Conservation (phyloP, 139 green algal species). For the Chlamydomonas incerta region DNA sequence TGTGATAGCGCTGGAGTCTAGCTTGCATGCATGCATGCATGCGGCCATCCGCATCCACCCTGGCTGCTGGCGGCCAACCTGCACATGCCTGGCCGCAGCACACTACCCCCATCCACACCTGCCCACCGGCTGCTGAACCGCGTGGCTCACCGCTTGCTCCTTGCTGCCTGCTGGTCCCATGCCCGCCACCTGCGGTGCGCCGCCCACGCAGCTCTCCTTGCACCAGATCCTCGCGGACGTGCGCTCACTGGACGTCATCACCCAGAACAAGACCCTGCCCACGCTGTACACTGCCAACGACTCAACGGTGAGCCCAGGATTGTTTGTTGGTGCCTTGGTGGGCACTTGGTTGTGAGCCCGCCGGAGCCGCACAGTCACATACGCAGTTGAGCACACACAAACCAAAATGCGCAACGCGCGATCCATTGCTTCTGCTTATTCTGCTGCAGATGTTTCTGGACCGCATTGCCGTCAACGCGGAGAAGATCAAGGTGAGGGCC, state of each 20-base stretch:
- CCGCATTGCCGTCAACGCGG: background rate
- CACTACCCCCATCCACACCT: too few relatives aligned
- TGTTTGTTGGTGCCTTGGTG: too few relatives aligned
- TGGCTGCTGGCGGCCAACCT: too few relatives aligned
- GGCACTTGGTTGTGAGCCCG: too few relatives aligned
- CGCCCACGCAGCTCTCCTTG: background rate
- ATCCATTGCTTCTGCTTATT: background rate
- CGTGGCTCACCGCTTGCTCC: too few relatives aligned
- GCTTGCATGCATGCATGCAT: background rate
- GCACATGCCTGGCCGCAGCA: too few relatives aligned
- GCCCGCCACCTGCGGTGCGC: background rate
- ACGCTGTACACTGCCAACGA: background rate
- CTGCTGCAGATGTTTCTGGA: conserved; percentile 1
- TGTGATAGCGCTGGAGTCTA: too few relatives aligned
- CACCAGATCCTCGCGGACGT: background rate
- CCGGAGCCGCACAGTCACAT: background rate
- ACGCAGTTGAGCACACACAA: too few relatives aligned
- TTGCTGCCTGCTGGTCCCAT: too few relatives aligned
- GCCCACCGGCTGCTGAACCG: too few relatives aligned
- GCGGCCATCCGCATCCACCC: background rate
- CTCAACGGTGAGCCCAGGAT: background rate
- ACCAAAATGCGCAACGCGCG: too few relatives aligned
- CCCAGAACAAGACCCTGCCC: background rate
- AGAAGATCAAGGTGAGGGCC: background rate
- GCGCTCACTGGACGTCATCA: background rate